Conservation (phyloP, 176 grass and related monocot genomes). For the Tillandsia fasciculata region DNA sequence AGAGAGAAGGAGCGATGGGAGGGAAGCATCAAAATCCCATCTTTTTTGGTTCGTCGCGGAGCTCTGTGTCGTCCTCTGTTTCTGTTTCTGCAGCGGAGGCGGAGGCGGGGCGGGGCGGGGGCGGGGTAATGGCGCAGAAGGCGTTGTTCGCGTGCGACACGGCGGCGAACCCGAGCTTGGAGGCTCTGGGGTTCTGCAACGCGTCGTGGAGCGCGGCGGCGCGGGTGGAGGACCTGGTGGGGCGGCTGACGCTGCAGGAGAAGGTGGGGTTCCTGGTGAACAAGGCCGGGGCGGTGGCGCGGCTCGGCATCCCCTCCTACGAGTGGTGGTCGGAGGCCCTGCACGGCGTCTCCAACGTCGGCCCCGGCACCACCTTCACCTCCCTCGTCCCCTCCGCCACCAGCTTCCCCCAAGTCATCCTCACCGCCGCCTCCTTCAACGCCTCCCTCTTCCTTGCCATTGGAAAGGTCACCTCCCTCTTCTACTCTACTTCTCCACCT, state of each 20-base stretch:
- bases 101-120: too few relatives aligned
- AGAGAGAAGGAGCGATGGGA: too few relatives aligned
- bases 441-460: constrained; percentile 71
- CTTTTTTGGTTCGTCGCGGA: constrained; percentile 1
- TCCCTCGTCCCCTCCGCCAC: constrained; percentile 67
- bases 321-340: constrained; percentile 99
- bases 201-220: constrained; percentile 22
- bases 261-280: constrained; percentile 80
- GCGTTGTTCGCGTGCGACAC: constrained; percentile 83
- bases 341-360: constrained; percentile 88
- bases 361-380: constrained; percentile 63
- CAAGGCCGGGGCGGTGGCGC: constrained; percentile 48
- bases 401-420: constrained; percentile 86
- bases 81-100: not conserved
- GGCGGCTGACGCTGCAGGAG: constrained; percentile 65
- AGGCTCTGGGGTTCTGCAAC: constrained; percentile 60
- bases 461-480: constrained; percentile 39
- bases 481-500: too few relatives aligned
- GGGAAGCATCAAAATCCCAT: constrained; percentile 12
- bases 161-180: constrained; percentile 30
- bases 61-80: constrained; percentile 12
- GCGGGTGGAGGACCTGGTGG: constrained; percentile 43
- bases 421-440: constrained; percentile 89
- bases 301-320: constrained; percentile 80
- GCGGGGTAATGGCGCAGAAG: constrained; percentile 27